A percentile compares a stretch with the other conserved stretches of the same genome.
Conservation (phyloP, 305 asterid species). For the Stenogyne calaminthoides region DNA sequence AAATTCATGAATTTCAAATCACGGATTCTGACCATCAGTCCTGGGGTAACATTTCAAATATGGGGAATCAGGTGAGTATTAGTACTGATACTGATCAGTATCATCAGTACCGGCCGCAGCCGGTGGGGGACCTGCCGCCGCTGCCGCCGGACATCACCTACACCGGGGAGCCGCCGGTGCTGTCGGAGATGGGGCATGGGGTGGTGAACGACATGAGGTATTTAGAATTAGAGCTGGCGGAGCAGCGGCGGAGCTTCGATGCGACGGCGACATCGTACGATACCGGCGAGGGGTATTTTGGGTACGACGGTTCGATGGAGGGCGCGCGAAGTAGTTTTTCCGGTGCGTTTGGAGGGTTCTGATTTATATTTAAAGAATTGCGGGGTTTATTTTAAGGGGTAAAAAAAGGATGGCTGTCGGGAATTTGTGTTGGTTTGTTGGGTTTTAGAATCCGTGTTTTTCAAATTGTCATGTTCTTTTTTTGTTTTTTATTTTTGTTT, state of each 20-base stretch:
- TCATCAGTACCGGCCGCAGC: background rate
- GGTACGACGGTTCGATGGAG: slow-evolving; percentile 32
- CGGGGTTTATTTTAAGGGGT: background rate
- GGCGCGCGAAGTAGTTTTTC: slow-evolving; percentile 48
- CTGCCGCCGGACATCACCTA: slow-evolving; percentile 85
- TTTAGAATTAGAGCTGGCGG: slow-evolving; percentile 63
- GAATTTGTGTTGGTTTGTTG: slow-evolving; percentile 45
- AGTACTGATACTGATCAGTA: slow-evolving; percentile 1
- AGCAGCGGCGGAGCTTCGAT: slow-evolving; percentile 43
- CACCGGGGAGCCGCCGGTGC: slow-evolving; percentile 60
- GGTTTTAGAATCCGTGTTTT: slow-evolving; percentile 34
- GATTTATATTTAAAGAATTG: background rate
- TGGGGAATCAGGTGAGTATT: slow-evolving; percentile 27
- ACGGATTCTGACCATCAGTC: slow-evolving; percentile 27
- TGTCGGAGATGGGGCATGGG: slow-evolving; percentile 72
- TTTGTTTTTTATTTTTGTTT: background rate
- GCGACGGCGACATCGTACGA: slow-evolving; percentile 31
- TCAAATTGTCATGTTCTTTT: background rate
- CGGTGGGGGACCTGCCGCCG: slow-evolving; percentile 70
- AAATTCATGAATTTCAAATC: slow-evolving; percentile 36
- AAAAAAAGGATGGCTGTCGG: slow-evolving; percentile 28
- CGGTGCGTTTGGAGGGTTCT: slow-evolving; percentile 59
- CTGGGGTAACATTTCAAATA: slow-evolving; percentile 26
- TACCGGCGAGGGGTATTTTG: slow-evolving; percentile 30
- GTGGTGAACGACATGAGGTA: slow-evolving; percentile 71